Evolutionary conservation across 441 rosid species (phyloP), one percentile per base, ranked within the genome.

Genomic region (Gossypium aridum): DNA sequence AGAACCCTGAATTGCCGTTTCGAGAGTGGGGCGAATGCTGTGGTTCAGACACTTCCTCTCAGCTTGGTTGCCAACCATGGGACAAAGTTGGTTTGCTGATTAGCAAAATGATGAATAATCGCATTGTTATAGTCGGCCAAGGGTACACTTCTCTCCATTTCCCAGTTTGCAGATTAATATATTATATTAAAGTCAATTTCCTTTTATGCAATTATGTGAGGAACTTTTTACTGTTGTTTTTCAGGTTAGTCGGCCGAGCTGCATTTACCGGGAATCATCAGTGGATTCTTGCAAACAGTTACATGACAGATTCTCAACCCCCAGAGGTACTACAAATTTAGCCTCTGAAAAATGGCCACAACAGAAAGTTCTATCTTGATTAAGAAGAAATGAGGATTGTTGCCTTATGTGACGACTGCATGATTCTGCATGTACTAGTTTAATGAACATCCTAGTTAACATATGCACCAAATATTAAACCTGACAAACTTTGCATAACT

Each of bases 181-280:
- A 47, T 17, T 25, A 28, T 19, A 62, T 76, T 68, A 13, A 23
- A 37, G 25, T 51, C 13, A 31, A 54, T 72, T 68, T 60, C 53
- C 22, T 22, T 77, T 49, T 28, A 16, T 45, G 34, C 37, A 70
- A 60, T 57, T 66, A 12, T 57, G 19, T 75, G 64, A 78, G 22
- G 34, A 3, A 3, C 51, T 74, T 64, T 20, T 75, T 51, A 51
- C 79, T 64, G 3, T 77, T 57, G 45, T 67, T 76, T 80, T 81
- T 53, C 91, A 93, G 98, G 80, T 78, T 91, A 68, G 89, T 96
- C 16, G 97, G 99, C 19, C 88, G 94, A 79, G 92, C 94, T 87
- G 97, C 98, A 57, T 93, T 96, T 79, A 89, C 90, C 0, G 98
- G 94, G 77, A 89, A 84, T 75, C 93, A 92, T 82, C 88, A 87